These are phyloP conservation scores for Glomus cerebriforme DNA, from an alignment of 192 early-diverging fungal species.

Conservation along the genomic window DNA sequence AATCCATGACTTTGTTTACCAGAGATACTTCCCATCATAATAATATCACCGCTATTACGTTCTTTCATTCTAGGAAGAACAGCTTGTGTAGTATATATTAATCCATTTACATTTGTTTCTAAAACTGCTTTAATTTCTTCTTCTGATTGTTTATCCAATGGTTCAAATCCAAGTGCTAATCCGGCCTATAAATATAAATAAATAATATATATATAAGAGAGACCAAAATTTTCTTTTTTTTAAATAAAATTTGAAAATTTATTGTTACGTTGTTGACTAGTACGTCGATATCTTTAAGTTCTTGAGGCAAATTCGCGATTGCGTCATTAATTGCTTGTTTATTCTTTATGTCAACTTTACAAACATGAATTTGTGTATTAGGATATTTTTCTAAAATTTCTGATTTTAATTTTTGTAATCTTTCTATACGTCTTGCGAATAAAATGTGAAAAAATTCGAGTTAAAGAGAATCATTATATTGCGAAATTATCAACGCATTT, in stretches of 20 bases:
- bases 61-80: slow-evolving; percentile 78
- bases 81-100: slow-evolving; percentile 79
- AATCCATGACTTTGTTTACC: slow-evolving; percentile 61
- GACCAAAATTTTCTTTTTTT: background rate
- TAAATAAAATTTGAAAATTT: background rate
- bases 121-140: slow-evolving; percentile 77
- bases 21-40: slow-evolving; percentile 82
- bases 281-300: slow-evolving; percentile 69
- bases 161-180: slow-evolving; percentile 71
- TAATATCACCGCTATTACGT: slow-evolving; percentile 71
- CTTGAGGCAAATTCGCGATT: slow-evolving; percentile 52
- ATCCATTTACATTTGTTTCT: slow-evolving; percentile 89
- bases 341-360: slow-evolving; percentile 67
- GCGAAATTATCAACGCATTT: background rate
- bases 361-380: slow-evolving; percentile 48
- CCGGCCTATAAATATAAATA: slow-evolving; percentile 44
- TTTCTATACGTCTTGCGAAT: slow-evolving; percentile 61
- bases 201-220: too few relatives aligned
- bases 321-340: slow-evolving; percentile 47
- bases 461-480: background rate
- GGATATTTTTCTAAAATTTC: slow-evolving; percentile 49
- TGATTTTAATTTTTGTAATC: slow-evolving; percentile 54
- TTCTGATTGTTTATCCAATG: slow-evolving; percentile 59
- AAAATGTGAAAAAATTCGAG: slow-evolving; percentile 43
- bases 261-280: slow-evolving; percentile 83